Base-by-base conservation (phyloP, 2,329 filamentous ascomycete species). In the Orbilia brochopaga region DNA sequence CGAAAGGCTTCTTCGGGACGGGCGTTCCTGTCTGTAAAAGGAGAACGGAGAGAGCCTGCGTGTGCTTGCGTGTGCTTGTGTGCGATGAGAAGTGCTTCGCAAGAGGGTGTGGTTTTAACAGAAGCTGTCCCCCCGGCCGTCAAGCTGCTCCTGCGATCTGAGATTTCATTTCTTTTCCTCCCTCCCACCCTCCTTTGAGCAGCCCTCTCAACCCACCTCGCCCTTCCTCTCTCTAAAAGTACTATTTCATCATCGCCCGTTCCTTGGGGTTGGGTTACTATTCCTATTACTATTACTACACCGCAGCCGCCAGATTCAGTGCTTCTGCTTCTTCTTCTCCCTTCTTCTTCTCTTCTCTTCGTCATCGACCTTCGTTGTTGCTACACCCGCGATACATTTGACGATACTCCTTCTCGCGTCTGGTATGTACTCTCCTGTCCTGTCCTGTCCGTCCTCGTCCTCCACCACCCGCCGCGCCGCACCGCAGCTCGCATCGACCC, bases 401-500 rank as follows among this genome's bases (percentile, higher is more conserved):
- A 32, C 27, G 27, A 32, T 32, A 32, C 27, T 32, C 27, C 8
- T 32, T 8, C 27, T 3, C 37, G 5, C 15, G 37, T 15, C 37
- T 17, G 37, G 37, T 42, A 42, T 13, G 37, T 42, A 42, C 27
- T 32, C 27, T 32, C 27, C 27, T 32, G 27, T 32, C 27, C 27
- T 32, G 4, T 32, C 27, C 27, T 32, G 8, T 8, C 8, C 27
- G 4, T 8, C 27, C 3, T 32, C 27, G 4, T 32, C 27, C 27
- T 32, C 27, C 27, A 32, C 8, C 27, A 32, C 27, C 57, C 53
- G 35, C 56, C 48, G 30, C 21, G 11, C 30, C 52, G 11, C 27
- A 21, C 11, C 27, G 11, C 30, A 40, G 24, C 44, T 69, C 58
- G 65, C 58, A 67, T 69, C 65, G 58, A 63, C 65, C 65, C 62